Conservation (phyloP, 192 early-diverging fungal genomes). For the Coemansia sp. region DNA sequence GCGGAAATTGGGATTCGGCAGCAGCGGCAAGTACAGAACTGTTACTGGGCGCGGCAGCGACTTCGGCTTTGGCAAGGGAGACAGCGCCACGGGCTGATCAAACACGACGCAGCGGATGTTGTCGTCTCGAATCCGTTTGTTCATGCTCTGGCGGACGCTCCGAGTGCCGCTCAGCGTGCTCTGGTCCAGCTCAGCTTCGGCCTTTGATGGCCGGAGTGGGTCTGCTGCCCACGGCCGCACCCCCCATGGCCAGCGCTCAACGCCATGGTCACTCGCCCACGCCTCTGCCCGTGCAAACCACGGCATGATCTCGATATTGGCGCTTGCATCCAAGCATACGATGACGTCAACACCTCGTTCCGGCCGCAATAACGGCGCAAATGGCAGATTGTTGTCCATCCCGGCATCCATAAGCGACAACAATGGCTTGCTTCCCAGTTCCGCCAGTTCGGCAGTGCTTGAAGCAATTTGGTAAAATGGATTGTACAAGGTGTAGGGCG, state of each 20-base stretch:
- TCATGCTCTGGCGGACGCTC: slow-evolving; percentile 17
- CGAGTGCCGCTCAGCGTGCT: slow-evolving; percentile 23
- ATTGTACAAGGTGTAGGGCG: slow-evolving; percentile 67
- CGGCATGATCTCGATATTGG: slow-evolving; percentile 64
- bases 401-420: slow-evolving; percentile 75
- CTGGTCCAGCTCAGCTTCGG: slow-evolving; percentile 23
- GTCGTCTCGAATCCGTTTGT: slow-evolving; percentile 21
- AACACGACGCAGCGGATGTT: slow-evolving; percentile 57
- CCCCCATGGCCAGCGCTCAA: slow-evolving; percentile 63
- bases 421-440: slow-evolving; percentile 31
- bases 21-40: slow-evolving; percentile 66
- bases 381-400: slow-evolving; percentile 76
- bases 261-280: slow-evolving; percentile 59
- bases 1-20: slow-evolving; percentile 58
- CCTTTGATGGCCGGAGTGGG: slow-evolving; percentile 37
- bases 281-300: slow-evolving; percentile 66
- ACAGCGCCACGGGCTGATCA: slow-evolving; percentile 33
- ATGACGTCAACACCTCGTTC: slow-evolving; percentile 71
- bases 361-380: slow-evolving; percentile 66
- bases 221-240: slow-evolving; percentile 55
- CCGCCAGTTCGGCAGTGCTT: slow-evolving; percentile 7
- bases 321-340: slow-evolving; percentile 70
- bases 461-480: slow-evolving; percentile 54
- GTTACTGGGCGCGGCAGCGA: slow-evolving; percentile 17
- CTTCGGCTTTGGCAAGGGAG: slow-evolving; percentile 11